Evolutionary conservation across 352 stramenopile species (phyloP), one percentile per base, ranked within the genome.

Genomic region (Globisporangium canariense): DNA sequence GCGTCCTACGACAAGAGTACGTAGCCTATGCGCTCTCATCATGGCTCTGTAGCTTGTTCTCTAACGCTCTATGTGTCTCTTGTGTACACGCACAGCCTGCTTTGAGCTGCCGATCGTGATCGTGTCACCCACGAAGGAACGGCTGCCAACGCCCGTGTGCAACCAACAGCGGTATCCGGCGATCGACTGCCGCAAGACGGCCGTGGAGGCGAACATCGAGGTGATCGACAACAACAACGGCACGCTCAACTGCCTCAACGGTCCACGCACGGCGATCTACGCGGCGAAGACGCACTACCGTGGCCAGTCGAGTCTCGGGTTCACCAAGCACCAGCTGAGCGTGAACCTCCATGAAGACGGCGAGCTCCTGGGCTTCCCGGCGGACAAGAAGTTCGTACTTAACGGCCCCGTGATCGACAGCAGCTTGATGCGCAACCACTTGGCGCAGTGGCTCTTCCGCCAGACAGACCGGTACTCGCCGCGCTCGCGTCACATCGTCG

Each of bases 351-450:
- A 75, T 16, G 54, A 80, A 32, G 52, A 71, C 1, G 72, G 62
- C 3, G 46, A 62, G 18, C 85, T 92, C 49, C 61, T 94, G 1
- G 83, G 78, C 1, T 67, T 94, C 45, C 83, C 86, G 0, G 71
- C 79, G 36, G 86, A 90, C 64, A 78, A 76, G 56, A 73, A 74
- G 2, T 94, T 89, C 65, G 74, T 91, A 18, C 78, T 94, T 56
- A 91, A 94, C 51, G 85, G 85, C 0, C 85, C 85, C 4, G 90
- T 78, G 67, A 53, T 92, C 14, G 85, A 94, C 71, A 83, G 79
- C 60, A 84, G 71, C 7, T 25, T 94, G 58, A 57, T 91, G 54
- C 83, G 85, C 54, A 94, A 94, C 70, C 85, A 94, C 67, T 67
- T 94, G 55, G 83, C 83, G 16, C 83, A 94, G 60, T 91, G 80